Evolutionary conservation across 352 stramenopile species (phyloP).

Genomic region (Peronospora tabacina): DNA sequence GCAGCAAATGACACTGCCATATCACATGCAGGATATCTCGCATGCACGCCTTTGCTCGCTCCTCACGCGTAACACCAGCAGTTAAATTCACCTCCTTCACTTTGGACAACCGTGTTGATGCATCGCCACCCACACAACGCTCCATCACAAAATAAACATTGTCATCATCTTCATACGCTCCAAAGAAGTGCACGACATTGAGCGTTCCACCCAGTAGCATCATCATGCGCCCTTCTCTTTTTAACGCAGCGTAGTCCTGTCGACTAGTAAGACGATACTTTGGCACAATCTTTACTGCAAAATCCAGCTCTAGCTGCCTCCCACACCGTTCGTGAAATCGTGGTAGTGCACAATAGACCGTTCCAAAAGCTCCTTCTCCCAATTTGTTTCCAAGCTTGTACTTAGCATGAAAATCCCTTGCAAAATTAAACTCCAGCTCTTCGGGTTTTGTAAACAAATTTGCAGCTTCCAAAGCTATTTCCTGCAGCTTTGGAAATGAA

Average conservation of each 20-base stretch:
- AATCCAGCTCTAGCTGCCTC: conserved; percentile 32
- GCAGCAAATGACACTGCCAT: conserved; percentile 68
- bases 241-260: conserved; percentile 52
- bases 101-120: conserved; percentile 27
- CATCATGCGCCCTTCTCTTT: conserved; percentile 75
- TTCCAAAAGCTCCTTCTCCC: conserved; percentile 63
- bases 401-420: conserved; percentile 43
- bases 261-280: conserved; percentile 57
- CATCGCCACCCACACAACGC: conserved; percentile 65
- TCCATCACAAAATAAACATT: conserved; percentile 79
- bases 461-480: conserved; percentile 42
- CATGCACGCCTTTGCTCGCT: conserved; percentile 56
- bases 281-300: conserved; percentile 71
- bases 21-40: conserved; percentile 71
- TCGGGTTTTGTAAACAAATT: conserved; percentile 51
- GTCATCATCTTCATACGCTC: conserved; percentile 64
- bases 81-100: conserved; percentile 13
- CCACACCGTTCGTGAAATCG: conserved; percentile 8
- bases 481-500: conserved; percentile 39
- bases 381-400: conserved; percentile 50
- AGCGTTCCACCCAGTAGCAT: conserved; percentile 63
- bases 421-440: conserved; percentile 61
- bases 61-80: conserved; percentile 25
- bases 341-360: conserved; percentile 48
- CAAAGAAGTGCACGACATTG: conserved; percentile 80